Conservation (phyloP, 768 basidiomycete genomes). For the Pleurotus platypus region DNA sequence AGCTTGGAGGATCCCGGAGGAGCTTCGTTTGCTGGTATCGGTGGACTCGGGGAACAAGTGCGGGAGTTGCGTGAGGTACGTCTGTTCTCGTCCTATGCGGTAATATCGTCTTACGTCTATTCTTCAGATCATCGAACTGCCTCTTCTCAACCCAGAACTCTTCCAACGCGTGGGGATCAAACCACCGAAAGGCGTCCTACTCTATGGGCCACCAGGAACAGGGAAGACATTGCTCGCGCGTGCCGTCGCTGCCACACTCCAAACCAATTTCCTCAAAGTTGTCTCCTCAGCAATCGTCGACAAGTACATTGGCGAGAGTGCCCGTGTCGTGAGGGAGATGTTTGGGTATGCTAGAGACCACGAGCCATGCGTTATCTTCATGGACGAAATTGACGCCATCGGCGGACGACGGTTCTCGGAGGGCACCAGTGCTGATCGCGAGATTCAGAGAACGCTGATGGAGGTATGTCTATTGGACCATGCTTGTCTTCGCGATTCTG, state of each 20-base stretch:
- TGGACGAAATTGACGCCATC: slow-evolving; percentile 98
- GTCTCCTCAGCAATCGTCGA: slow-evolving; percentile 97
- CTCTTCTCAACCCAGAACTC: slow-evolving; percentile 89
- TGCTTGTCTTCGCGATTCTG: not conserved
- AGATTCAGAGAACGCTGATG: slow-evolving; percentile 98
- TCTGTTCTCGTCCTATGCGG: slow-evolving; percentile 8
- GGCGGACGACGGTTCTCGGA: slow-evolving; percentile 87
- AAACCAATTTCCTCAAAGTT: slow-evolving; percentile 98
- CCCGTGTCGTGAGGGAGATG: slow-evolving; percentile 96
- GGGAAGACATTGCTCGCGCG: slow-evolving; percentile 94
- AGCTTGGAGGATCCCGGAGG: slow-evolving; percentile 96
- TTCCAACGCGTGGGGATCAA: slow-evolving; percentile 95
- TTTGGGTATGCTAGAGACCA: slow-evolving; percentile 97
- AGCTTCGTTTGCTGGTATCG: slow-evolving; percentile 94
- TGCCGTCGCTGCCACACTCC: slow-evolving; percentile 91
- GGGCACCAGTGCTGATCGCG: slow-evolving; percentile 96
- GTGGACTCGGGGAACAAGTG: slow-evolving; percentile 94
- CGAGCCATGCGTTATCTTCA: slow-evolving; percentile 98
- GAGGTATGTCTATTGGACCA: slow-evolving; percentile 43
- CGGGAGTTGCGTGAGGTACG: slow-evolving; percentile 90
- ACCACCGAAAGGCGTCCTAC: slow-evolving; percentile 92
- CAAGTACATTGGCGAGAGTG: slow-evolving; percentile 98
- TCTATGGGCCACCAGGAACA: slow-evolving; percentile 96
- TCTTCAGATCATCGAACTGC: slow-evolving; percentile 87
- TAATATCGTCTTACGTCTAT: not conserved